Evolutionary conservation across 2,329 filamentous ascomycete genomes (phyloP).

Genomic region (Ceratocystis destructans): DNA sequence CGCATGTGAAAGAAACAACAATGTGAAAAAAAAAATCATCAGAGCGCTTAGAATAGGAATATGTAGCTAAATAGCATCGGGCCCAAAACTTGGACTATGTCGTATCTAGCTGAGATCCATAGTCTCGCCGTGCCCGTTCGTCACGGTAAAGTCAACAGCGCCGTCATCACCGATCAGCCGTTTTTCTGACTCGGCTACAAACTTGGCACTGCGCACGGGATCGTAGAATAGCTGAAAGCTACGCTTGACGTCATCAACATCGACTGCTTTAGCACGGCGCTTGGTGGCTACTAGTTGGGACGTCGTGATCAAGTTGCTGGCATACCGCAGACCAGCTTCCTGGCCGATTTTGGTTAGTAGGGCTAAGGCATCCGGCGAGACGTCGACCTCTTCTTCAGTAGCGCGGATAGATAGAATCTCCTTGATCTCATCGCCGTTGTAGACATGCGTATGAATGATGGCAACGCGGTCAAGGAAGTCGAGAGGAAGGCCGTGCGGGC

Average conservation of each 20-base stretch:
- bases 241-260: conserved; percentile 76
- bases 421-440: conserved; percentile 69
- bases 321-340: conserved; percentile 83
- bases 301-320: conserved; percentile 95
- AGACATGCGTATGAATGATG: conserved; percentile 87
- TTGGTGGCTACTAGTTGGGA: conserved; percentile 79
- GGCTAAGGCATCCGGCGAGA: conserved; percentile 78
- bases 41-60: not conserved
- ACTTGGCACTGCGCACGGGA: conserved; percentile 72
- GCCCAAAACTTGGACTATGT: no score
- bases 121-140: conserved; percentile 40
- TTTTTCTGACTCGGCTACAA: conserved; percentile 81
- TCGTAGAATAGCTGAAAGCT: conserved; percentile 95
- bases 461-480: conserved; percentile 94
- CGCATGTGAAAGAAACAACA: conserved; percentile 12
- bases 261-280: conserved; percentile 70
- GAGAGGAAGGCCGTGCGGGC: conserved; percentile 82
- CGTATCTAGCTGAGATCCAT: conserved; percentile 33
- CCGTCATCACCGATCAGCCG: conserved; percentile 83
- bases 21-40: conserved; percentile 10
- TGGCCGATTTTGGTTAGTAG: conserved; percentile 91
- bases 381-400: conserved; percentile 88
- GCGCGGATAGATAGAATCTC: conserved; percentile 88
- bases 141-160: conserved; percentile 53
- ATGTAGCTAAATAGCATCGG: not conserved